Evolutionary conservation across 2,329 filamentous ascomycete genomes (phyloP).

Genomic region (Beauveria rudraprayagi): DNA sequence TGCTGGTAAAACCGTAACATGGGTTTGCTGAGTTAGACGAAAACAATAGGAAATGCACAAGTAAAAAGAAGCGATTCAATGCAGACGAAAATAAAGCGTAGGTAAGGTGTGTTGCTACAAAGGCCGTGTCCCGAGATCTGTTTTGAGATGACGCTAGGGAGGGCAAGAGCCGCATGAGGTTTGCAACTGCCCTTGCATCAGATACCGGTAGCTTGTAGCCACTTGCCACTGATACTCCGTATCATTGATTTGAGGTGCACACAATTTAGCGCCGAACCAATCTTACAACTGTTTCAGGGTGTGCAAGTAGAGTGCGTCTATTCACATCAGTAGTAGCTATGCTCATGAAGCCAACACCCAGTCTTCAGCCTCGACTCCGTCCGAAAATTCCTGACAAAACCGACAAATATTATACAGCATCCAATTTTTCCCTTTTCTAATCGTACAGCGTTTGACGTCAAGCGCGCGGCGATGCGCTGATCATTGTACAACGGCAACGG

Average conservation of each 20-base stretch:
- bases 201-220: neutral
- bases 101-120: neutral
- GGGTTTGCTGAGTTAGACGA: neutral
- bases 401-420: conserved; percentile 7
- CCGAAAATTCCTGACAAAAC: neutral
- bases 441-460: conserved; percentile 1
- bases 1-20: neutral
- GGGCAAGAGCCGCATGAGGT: neutral
- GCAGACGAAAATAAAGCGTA: neutral
- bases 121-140: neutral
- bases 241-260: neutral
- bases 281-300: neutral
- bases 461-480: neutral
- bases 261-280: neutral
- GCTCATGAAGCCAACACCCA: neutral
- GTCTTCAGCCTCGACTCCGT: neutral
- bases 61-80: neutral
- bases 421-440: neutral
- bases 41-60: neutral
- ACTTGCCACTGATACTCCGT: neutral
- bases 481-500: neutral
- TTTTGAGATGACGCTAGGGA: conserved; percentile 3
- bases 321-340: neutral
- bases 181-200: conserved; percentile 2
- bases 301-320: conserved; percentile 1